A percentile compares a stretch with the other conserved stretches of the same genome.
Conservation (phyloP, 2,329 filamentous ascomycete species). For the Biscogniauxia marginata region DNA sequence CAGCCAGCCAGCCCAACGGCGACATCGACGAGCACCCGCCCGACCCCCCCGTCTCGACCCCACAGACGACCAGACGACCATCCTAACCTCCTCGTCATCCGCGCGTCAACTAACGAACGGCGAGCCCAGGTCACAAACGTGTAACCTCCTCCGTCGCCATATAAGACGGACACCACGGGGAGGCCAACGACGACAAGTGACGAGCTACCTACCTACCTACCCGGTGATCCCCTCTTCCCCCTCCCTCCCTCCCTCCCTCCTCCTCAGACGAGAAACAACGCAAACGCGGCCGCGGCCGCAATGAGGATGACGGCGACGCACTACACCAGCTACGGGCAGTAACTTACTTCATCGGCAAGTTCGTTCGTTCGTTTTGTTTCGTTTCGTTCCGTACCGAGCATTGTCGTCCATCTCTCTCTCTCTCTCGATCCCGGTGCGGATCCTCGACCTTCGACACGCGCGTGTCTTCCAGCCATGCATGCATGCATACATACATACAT, state of each 20-base stretch:
- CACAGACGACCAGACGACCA: slow-evolving; percentile 15
- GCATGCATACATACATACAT: too few relatives aligned
- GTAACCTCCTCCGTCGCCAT: neutral
- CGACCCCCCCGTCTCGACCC: slow-evolving; percentile 15
- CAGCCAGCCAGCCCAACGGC: slow-evolving; percentile 5
- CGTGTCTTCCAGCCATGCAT: slow-evolving; percentile 38
- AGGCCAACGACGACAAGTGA: neutral
- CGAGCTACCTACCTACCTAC: neutral
- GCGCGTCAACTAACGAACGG: too few relatives aligned
- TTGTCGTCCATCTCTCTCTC: slow-evolving; percentile 40
- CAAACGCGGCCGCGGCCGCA: too few relatives aligned
- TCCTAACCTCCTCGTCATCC: neutral
- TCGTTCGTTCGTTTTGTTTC: too few relatives aligned
- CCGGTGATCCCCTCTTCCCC: neutral
- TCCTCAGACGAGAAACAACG: too few relatives aligned
- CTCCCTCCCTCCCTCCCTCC: too few relatives aligned
- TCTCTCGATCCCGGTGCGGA: slow-evolving; percentile 40
- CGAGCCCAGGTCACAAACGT: too few relatives aligned
- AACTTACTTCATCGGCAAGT: slow-evolving; percentile 29
- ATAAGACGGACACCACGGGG: neutral
- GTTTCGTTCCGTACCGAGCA: too few relatives aligned
- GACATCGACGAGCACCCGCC: slow-evolving; percentile 13
- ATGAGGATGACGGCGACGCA: neutral
- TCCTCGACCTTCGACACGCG: slow-evolving; percentile 38
- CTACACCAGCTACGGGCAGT: neutral